These are phyloP conservation scores for Phaseolus coccineus DNA, from an alignment of 331 rosid genomes.

Conservation along the genomic window DNA sequence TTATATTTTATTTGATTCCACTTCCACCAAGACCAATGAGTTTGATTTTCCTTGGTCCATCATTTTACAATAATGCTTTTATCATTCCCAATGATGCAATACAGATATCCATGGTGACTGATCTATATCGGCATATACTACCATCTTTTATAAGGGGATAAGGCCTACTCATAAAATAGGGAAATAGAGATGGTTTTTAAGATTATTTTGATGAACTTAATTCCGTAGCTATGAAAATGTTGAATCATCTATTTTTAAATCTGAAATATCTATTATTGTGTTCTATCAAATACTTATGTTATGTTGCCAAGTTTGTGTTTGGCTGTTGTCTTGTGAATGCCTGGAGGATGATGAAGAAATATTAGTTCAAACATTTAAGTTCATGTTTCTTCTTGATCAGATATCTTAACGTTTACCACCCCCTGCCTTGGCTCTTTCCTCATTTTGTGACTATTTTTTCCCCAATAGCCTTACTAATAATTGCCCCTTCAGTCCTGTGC, in stretches of 20 bases:
- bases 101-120: neutral
- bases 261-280: neutral
- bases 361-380: neutral
- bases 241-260: neutral
- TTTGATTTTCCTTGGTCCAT: neutral
- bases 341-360: too few relatives aligned
- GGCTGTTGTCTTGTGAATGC: neutral
- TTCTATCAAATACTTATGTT: neutral
- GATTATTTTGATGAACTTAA: neutral
- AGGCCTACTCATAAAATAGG: neutral
- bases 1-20: too few relatives aligned
- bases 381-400: neutral
- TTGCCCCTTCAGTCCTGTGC: neutral
- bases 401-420: neutral
- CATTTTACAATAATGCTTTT: neutral
- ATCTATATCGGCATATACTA: neutral
- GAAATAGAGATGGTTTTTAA: neutral
- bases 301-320: too few relatives aligned
- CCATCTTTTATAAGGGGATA: neutral
- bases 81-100: neutral
- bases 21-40: neutral
- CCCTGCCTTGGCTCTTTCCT: too few relatives aligned
- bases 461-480: too few relatives aligned
- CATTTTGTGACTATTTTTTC: too few relatives aligned
- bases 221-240: neutral